Evolutionary conservation across 2,329 filamentous ascomycete genomes (phyloP).

Genomic region (Rachicladosporium sp.): DNA sequence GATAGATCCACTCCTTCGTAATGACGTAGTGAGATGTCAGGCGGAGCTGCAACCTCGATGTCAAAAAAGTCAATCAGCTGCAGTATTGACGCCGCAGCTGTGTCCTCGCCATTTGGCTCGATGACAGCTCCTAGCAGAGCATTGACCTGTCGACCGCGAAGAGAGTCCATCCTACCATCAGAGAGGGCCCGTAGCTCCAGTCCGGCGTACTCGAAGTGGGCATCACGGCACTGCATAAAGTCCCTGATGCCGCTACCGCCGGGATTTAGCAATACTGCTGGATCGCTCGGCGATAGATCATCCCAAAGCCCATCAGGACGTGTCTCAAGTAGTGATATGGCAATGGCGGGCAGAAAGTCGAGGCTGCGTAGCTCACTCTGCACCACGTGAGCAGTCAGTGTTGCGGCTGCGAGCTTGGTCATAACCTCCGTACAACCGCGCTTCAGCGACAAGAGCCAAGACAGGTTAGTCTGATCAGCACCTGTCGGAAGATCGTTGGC

Average conservation of each 20-base stretch:
- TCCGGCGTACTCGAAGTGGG: slow-evolving; percentile 72
- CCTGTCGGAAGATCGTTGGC: slow-evolving; percentile 18
- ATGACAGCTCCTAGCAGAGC: slow-evolving; percentile 63
- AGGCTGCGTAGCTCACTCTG: slow-evolving; percentile 68
- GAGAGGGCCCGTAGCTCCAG: slow-evolving; percentile 66
- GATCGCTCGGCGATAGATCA: slow-evolving; percentile 45
- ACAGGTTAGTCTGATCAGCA: slow-evolving; percentile 18
- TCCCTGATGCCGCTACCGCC: slow-evolving; percentile 60
- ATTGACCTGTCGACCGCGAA: slow-evolving; percentile 44
- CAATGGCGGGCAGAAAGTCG: slow-evolving; percentile 67
- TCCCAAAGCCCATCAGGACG: slow-evolving; percentile 48
- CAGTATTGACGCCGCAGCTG: slow-evolving; percentile 66
- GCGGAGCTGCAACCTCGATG: slow-evolving; percentile 39
- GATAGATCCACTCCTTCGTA: slow-evolving; percentile 57
- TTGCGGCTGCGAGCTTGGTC: slow-evolving; percentile 70
- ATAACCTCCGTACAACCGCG: slow-evolving; percentile 47
- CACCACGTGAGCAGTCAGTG: slow-evolving; percentile 61
- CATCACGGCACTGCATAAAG: slow-evolving; percentile 64
- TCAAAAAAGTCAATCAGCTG: slow-evolving; percentile 89
- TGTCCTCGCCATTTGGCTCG: slow-evolving; percentile 49
- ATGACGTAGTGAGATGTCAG: slow-evolving; percentile 42
- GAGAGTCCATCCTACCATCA: slow-evolving; percentile 22
- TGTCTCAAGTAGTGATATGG: slow-evolving; percentile 39
- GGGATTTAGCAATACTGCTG: slow-evolving; percentile 57
- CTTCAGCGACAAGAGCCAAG: slow-evolving; percentile 33